These are phyloP conservation scores for Ogataea pini DNA, from an alignment of 805 yeast genomes.

Conservation along the genomic window DNA sequence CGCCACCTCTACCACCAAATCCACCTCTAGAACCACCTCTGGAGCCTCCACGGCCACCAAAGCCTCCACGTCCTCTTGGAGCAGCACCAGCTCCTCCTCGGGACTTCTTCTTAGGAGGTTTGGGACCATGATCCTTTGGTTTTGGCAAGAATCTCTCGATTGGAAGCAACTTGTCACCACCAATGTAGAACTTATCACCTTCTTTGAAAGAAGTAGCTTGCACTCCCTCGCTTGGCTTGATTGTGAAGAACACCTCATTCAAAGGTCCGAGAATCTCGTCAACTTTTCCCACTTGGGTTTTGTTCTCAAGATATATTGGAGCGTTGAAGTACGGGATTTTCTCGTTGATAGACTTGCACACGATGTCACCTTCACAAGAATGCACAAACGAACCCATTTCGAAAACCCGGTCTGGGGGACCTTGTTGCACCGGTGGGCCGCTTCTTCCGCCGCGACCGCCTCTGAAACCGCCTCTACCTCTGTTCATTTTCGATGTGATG, in stretches of 20 bases:
- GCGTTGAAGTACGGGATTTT: slow-evolving; percentile 98
- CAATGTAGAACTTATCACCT: slow-evolving; percentile 95
- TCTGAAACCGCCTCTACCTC: slow-evolving; percentile 66
- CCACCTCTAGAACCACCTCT: slow-evolving; percentile 44
- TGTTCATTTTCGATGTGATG: slow-evolving; percentile 46
- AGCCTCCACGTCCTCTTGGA: slow-evolving; percentile 48
- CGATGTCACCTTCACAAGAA: slow-evolving; percentile 95
- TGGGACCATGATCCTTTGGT: slow-evolving; percentile 86
- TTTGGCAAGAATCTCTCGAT: slow-evolving; percentile 96
- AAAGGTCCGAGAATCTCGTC: slow-evolving; percentile 98
- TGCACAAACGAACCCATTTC: slow-evolving; percentile 95
- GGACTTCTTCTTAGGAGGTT: slow-evolving; percentile 70
- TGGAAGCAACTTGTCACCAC: slow-evolving; percentile 92
- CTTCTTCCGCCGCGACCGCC: slow-evolving; percentile 64
- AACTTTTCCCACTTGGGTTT: slow-evolving; percentile 93
- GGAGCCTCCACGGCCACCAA: slow-evolving; percentile 42
- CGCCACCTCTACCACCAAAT: slow-evolving; percentile 48
- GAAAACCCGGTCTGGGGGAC: slow-evolving; percentile 93
- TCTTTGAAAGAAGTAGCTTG: slow-evolving; percentile 90
- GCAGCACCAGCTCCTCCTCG: slow-evolving; percentile 55
- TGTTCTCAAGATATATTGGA: slow-evolving; percentile 94
- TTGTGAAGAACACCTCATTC: slow-evolving; percentile 96
- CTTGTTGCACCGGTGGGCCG: slow-evolving; percentile 74
- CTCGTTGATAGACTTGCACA: slow-evolving; percentile 90
- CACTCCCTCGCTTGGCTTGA: slow-evolving; percentile 95